These are phyloP conservation scores for Trametes pubescens DNA, from an alignment of 1,284 basidiomycete genomes.

Conservation along the genomic window DNA sequence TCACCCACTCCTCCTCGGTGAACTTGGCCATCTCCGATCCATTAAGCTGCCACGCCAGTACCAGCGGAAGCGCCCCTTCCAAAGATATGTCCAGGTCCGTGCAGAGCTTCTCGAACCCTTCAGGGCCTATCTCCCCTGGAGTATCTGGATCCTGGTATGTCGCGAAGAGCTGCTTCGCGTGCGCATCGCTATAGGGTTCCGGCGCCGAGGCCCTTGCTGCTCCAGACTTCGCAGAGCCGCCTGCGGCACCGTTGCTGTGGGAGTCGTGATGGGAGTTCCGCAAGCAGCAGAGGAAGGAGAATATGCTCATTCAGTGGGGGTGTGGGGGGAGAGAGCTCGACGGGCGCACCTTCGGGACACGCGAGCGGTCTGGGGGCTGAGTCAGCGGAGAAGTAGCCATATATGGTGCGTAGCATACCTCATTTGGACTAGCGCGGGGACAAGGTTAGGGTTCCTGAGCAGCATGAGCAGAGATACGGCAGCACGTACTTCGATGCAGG, in stretches of 20 bases:
- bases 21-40: conserved; percentile 76
- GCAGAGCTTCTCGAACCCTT: conserved; percentile 73
- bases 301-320: conserved; percentile 33
- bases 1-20: conserved; percentile 70
- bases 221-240: conserved; percentile 17
- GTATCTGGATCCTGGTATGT: conserved; percentile 69
- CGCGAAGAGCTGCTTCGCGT: conserved; percentile 64
- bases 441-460: conserved; percentile 30
- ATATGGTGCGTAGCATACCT: conserved; percentile 30
- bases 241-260: conserved; percentile 22
- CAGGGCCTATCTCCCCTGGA: conserved; percentile 65
- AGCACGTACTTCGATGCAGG: conserved; percentile 12
- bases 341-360: conserved; percentile 23
- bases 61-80: conserved; percentile 72
- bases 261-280: conserved; percentile 19
- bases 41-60: conserved; percentile 76
- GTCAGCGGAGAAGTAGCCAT: conserved; percentile 26
- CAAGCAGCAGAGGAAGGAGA: conserved; percentile 34
- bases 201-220: conserved; percentile 33
- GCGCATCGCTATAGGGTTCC: conserved; percentile 59
- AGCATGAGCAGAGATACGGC: neutral
- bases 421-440: conserved; percentile 25
- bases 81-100: conserved; percentile 68
- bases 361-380: conserved; percentile 30
- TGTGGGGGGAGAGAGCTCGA: conserved; percentile 16